Base-by-base conservation (phyloP, 163 green algal genomes). In the Smithsoniella earleae region DNA sequence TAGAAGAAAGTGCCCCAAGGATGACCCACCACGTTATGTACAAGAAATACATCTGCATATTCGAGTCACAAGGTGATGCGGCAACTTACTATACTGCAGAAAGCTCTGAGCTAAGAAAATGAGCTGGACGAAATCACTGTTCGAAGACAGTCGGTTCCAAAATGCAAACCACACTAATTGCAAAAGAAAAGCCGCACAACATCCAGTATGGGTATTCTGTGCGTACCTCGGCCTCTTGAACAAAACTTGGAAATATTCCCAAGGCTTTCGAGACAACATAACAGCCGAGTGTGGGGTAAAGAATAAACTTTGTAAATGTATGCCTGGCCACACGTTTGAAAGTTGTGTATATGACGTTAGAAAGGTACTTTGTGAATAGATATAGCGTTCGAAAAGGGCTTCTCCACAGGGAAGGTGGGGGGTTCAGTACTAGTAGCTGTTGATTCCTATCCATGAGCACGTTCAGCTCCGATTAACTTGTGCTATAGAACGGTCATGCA, bases 1-100 rank as follows among this genome's bases (percentile, higher is more conserved):
- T 93, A 25, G 88, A 95, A 1, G 87, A 95, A 27, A 96, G 79
- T 13, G 96, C 76, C 13, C 91, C 91, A 3, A 97, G 82, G 13
- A 89, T 88, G 34, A 95, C 62, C 89, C 89, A 96, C 89, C 89
- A 96, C 8, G 86, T 80, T 18, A 81, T 75, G 62, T 90, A 94
- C 72, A 80, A 49, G 25, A 84, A 43, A 72, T 74, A 88, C 2
- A 80, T 40, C 79, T 92, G 76, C 30, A 64, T 8, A 49, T 45
- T 46, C 3, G 3, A 49, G 40, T 49, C 10, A 22, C 40, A 49
- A 13, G 40, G 40, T 13, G 13, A 49, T 49, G 40, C 10, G 40
- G 13, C 10, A 49, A 22, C 10, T 49, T 10, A 22, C 40, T 22
- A 49, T 10, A 13, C 40, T 49, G 40, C 40, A 49, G 13, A 10